Conservation (phyloP, 768 basidiomycete genomes). For the Boletus rubescentipes region DNA sequence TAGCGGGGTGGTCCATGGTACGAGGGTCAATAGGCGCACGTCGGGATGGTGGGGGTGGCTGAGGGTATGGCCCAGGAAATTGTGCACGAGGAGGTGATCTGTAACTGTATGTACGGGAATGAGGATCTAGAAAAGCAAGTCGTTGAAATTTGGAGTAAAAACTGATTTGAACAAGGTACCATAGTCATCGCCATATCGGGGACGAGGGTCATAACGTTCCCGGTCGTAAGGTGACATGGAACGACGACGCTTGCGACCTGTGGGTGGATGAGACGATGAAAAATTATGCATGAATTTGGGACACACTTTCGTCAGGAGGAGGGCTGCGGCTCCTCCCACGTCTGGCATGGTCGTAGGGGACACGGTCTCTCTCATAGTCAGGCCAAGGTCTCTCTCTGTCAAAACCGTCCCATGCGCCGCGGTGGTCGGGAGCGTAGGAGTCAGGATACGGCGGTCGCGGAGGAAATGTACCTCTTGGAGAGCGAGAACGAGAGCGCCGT, state of each 20-base stretch:
- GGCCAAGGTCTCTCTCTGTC: constrained; percentile 71
- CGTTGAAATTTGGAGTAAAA: constrained; percentile 3
- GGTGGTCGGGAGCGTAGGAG: constrained; percentile 55
- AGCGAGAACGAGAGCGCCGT: constrained; percentile 82
- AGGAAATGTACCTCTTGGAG: constrained; percentile 55
- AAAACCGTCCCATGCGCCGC: constrained; percentile 67
- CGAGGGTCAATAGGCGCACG: constrained; percentile 77
- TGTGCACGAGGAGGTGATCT: constrained; percentile 66
- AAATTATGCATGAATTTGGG: not conserved
- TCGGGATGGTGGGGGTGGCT: constrained; percentile 47
- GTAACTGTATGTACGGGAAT: constrained; percentile 63
- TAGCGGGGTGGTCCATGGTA: constrained; percentile 77
- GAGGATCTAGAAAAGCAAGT: constrained; percentile 47
- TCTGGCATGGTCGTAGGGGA: constrained; percentile 63
- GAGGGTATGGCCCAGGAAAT: constrained; percentile 38
- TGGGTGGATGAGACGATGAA: constrained; percentile 17
- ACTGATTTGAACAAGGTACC: constrained; percentile 46
- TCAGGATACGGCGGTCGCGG: constrained; percentile 59
- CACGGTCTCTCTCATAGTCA: constrained; percentile 67
- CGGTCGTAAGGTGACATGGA: constrained; percentile 76
- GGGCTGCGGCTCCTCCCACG: constrained; percentile 81
- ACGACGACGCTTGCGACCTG: constrained; percentile 75
- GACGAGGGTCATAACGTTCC: constrained; percentile 80
- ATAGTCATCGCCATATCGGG: constrained; percentile 78
- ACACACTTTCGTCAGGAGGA: constrained; percentile 61